Evolutionary conservation across 2,329 filamentous ascomycete species (phyloP).

Genomic region (Hysterium pulicare): DNA sequence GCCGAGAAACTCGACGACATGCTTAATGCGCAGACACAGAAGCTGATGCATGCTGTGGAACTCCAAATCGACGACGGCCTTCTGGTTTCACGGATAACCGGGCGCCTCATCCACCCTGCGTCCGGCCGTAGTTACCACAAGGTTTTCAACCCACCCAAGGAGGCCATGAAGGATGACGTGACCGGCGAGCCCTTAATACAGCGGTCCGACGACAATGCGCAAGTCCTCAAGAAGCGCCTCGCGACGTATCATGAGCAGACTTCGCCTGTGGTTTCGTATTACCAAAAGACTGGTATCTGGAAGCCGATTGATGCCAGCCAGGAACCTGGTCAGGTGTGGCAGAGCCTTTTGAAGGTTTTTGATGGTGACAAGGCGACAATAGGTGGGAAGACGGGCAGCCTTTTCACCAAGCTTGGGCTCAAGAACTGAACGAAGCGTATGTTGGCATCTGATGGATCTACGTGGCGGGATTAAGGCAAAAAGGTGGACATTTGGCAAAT

Average conservation of each 20-base stretch:
- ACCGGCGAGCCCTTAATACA: slow-evolving; percentile 96
- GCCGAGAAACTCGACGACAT: slow-evolving; percentile 92
- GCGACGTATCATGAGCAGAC: slow-evolving; percentile 94
- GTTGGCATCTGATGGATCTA: too few species aligned
- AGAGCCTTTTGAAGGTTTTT: slow-evolving; percentile 82
- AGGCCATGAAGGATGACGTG: slow-evolving; percentile 89
- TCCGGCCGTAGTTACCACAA: slow-evolving; percentile 97
- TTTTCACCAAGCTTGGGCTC: slow-evolving; percentile 55
- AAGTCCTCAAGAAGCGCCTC: slow-evolving; percentile 91
- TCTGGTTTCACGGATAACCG: slow-evolving; percentile 92
- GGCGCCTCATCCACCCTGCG: slow-evolving; percentile 90
- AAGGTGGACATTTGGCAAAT: too few species aligned
- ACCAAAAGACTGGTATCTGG: slow-evolving; percentile 98
- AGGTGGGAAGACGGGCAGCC: slow-evolving; percentile 38
- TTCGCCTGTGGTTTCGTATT: slow-evolving; percentile 87
- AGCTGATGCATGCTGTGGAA: slow-evolving; percentile 91
- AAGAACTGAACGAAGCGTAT: slow-evolving; percentile 40
- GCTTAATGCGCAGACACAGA: slow-evolving; percentile 74
- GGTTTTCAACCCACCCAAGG: slow-evolving; percentile 97
- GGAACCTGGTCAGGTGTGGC: slow-evolving; percentile 94
- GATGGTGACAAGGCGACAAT: slow-evolving; percentile 55
- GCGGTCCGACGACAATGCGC: slow-evolving; percentile 94
- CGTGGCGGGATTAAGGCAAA: too few species aligned
- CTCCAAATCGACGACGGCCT: slow-evolving; percentile 94
- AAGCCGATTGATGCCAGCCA: slow-evolving; percentile 92